Percentiles rank a stretch among this genome's conserved stretches.
phyloP scores from a whole-genome alignment of 129 eudicot genomes.

The Flaveria bidentis region DNA sequence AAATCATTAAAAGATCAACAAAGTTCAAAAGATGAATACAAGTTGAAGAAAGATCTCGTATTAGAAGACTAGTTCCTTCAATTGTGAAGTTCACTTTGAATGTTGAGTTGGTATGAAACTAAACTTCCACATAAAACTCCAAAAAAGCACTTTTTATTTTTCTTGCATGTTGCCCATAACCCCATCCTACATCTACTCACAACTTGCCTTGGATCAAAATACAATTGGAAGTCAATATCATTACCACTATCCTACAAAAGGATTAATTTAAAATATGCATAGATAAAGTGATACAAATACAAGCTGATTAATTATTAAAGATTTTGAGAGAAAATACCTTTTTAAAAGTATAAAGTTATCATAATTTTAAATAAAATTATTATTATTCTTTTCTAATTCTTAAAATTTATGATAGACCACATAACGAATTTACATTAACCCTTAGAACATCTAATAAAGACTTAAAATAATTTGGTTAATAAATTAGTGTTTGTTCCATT shows the following conservation, averaged over 20 bases:
- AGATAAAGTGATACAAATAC: not conserved
- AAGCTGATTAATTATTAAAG: too few relatives aligned
- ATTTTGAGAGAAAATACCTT: too few relatives aligned
- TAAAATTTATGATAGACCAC: too few relatives aligned
- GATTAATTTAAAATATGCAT: not conserved
- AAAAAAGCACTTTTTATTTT: slow-evolving; percentile 17
- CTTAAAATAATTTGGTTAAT: too few relatives aligned
- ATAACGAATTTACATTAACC: too few relatives aligned
- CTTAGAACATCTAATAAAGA: too few relatives aligned
- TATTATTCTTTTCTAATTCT: too few relatives aligned
- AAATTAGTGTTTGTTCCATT: too few relatives aligned
- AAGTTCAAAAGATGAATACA: not conserved
- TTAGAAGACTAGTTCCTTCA: slow-evolving; percentile 4
- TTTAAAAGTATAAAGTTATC: too few relatives aligned
- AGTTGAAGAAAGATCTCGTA: not conserved
- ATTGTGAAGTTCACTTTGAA: slow-evolving; percentile 17
- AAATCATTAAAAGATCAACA: not conserved
- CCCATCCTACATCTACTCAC: slow-evolving; percentile 11
- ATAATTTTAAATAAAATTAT: too few relatives aligned
- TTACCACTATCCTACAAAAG: not conserved
- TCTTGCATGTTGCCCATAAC: slow-evolving; percentile 7
- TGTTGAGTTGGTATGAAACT: slow-evolving; percentile 24
- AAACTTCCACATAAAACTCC: slow-evolving; percentile 23
- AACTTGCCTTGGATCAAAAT: slow-evolving; percentile 1
- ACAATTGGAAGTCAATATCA: not conserved